Base-by-base conservation (phyloP, 768 basidiomycete genomes). In the Tubosaeta sp. region DNA sequence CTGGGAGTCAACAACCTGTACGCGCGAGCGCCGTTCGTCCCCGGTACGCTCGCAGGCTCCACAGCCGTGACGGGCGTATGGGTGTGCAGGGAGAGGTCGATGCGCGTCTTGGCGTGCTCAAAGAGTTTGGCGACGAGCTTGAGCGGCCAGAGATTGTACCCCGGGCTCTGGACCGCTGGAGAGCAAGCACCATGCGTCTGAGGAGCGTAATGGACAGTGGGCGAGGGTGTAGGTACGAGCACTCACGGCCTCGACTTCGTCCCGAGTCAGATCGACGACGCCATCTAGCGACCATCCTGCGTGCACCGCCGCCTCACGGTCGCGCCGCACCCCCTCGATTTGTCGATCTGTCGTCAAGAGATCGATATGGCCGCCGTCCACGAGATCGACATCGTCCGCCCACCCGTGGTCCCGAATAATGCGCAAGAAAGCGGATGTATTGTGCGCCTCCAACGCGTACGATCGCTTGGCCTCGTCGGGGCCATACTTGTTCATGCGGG, bases 91-190 rank as follows among this genome's bases (percentile, higher is more conserved):
- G 61, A 59, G 14, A 94, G 71, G 8, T 75, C 59, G 48, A 81
- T 62, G 25, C 56, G 50, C 10, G 56, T 56, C 42, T 63, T 60
- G 11, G 82, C 75, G 14, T 76, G 65, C 25, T 73, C 67, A 58
- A 78, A 89, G 8, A 90, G 67, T 43, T 79, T 72, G 1, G 85
- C 83, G 46, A 90, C 87, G n/a, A 91, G 75, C 60, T 93, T 94
- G 61, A 84, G 77, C 0, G 88, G 88, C 83, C 84, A 92, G 26
- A 91, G 67, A 57, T 90, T 93, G 63, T 83, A 67, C 0, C 77
- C 84, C 1, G 76, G 78, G 19, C 70, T 68, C 43, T 72, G 72
- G 32, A 82, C 70, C 1, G 69, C 86, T 0, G 86, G 78, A 63
- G 79, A 79, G 6, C 69, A 65, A 0, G 79, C 68, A 35, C 69